Base-by-base conservation (phyloP, 805 yeast genomes). In the Ogataea chonburiensis region DNA sequence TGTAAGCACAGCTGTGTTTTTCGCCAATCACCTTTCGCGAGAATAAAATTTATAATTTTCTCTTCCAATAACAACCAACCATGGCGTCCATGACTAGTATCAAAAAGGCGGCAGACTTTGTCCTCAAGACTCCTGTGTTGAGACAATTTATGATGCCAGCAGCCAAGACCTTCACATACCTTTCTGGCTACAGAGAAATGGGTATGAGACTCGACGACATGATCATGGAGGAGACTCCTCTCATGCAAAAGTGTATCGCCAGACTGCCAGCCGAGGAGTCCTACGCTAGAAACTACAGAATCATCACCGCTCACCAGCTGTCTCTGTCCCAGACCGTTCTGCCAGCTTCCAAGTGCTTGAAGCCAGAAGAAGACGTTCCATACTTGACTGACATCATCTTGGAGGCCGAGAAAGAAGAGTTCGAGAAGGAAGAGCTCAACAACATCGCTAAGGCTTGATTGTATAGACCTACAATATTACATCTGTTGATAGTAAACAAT, bases 191-290 rank as follows among this genome's bases (percentile, higher is more conserved):
- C 85, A 85, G 98, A 74, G 78, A 88, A 65, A 66, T 93, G 70
- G 98, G 98, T 37, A 76, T 93, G 56, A 86, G 83, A 67, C 79
- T 83, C 58, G 93, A 91, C 61, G 98, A 93, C 66, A 68, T 91
- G 57, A 63, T 91, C 47, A 66, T 74, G 49, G 98, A 93, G 69
- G 98, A 93, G 71, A 82, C 71, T 62, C 89, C 89, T 55, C 68
- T 78, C 37, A 75, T 83, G 68, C 91, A 87, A 71, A 86, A 79
- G 60, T 98, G 97, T 38, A 69, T 93, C 45, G 66, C 76, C 47
- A 86, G 98, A 76, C 71, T 93, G 57, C 95, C 96, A 50, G 76
- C 77, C 34, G 79, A 77, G 37, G 95, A 83, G 63, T 68, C 79
- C 28, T 93, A 91, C 66, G 87, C 94, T 47, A 86, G 98, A 73